Percentiles rank a stretch among this genome's conserved stretches.
Evolutionary conservation across 192 early-diverging fungal species (phyloP).

Genomic region (Borealophlyctis nickersoniae): DNA sequence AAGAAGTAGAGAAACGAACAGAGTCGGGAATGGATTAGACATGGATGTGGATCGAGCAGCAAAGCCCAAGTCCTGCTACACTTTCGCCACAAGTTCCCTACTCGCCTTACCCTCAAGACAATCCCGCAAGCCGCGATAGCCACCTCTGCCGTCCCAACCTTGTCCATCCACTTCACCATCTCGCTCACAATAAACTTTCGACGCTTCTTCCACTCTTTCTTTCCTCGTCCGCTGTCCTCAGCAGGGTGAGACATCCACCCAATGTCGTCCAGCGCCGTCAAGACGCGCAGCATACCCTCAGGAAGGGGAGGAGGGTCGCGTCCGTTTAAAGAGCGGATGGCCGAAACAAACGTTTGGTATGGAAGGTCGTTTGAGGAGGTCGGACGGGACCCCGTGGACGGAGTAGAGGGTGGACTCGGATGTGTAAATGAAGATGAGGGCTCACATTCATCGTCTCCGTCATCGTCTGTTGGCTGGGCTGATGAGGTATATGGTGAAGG

Average conservation of each 20-base stretch:
- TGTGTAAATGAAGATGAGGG: no score
- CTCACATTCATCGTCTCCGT: no score
- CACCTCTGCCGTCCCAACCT: constrained; percentile 15
- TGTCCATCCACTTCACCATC: constrained; percentile 40
- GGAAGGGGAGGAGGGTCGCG: background rate
- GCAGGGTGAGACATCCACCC: constrained; percentile 11
- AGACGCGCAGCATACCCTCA: background rate
- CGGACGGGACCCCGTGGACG: background rate
- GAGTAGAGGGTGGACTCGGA: no score
- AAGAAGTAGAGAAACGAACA: no score
- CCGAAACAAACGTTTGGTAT: background rate
- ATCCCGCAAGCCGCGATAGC: constrained; percentile 35
- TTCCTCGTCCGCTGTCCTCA: background rate
- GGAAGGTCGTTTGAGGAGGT: background rate
- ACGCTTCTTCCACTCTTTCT: constrained; percentile 10
- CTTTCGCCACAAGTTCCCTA: constrained; percentile 1
- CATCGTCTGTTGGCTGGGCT: no score
- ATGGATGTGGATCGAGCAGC: background rate
- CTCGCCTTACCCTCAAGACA: constrained; percentile 23
- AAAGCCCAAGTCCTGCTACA: background rate
- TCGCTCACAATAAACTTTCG: constrained; percentile 20
- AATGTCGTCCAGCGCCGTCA: background rate
- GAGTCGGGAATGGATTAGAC: background rate
- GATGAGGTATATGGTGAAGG: no score
- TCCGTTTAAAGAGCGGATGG: background rate